A percentile compares a stretch with the other conserved stretches of the same genome.
Evolutionary conservation across 225 moss, liverwort and hornwort species (phyloP).

Genomic region (Thuidium tamariscinum): DNA sequence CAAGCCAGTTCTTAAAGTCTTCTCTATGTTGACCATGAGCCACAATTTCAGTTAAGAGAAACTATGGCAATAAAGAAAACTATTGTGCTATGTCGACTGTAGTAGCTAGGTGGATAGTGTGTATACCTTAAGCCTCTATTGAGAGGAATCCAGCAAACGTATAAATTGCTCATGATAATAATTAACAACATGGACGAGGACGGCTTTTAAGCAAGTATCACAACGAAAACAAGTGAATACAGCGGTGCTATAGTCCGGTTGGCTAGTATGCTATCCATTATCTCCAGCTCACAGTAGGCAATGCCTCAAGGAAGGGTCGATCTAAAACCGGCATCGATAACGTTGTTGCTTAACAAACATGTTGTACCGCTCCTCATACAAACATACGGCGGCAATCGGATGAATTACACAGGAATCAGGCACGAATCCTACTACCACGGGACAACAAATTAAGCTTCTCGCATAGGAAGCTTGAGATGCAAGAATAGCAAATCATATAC

Average conservation of each 20-base stretch:
- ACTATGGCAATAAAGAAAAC: not conserved
- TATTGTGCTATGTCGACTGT: not conserved
- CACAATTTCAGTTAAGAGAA: not conserved
- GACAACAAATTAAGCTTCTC: not conserved
- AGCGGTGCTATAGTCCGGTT: not conserved
- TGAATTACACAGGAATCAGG: not conserved
- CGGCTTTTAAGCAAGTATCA: not conserved
- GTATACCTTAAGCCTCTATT: not conserved
- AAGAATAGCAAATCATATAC: not conserved
- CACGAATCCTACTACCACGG: no score
- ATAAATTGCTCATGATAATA: slow-evolving; percentile 33
- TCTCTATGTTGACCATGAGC: not conserved
- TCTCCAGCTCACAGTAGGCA: not conserved
- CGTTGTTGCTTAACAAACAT: slow-evolving; percentile 21
- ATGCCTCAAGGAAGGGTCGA: slow-evolving; percentile 58
- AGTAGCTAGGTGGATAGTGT: not conserved
- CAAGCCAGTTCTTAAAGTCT: no score
- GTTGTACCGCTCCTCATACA: slow-evolving; percentile 32
- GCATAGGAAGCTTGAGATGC: not conserved
- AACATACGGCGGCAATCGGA: not conserved
- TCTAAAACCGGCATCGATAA: slow-evolving; percentile 47
- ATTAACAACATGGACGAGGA: not conserved
- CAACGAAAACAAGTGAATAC: not conserved
- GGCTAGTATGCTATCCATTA: not conserved
- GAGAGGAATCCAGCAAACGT: not conserved